Percentiles rank a stretch among this genome's conserved stretches.
These are phyloP conservation scores for Crucihimalaya himalaica DNA, from an alignment of 345 rosid species.

Conservation along the genomic window DNA sequence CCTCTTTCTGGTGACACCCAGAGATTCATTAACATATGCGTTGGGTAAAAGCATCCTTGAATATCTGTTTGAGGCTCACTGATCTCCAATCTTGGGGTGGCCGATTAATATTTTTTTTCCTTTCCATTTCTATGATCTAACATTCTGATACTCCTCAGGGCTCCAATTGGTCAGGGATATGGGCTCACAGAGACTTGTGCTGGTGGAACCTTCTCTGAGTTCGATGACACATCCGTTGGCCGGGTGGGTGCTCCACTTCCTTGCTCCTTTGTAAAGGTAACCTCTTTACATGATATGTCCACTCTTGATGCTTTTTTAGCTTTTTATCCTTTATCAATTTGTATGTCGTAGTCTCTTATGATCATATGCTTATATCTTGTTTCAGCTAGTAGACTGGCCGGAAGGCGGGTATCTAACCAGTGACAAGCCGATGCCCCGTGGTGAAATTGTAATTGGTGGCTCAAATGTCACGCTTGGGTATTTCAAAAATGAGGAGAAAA, in stretches of 20 bases:
- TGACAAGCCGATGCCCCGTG: constrained; percentile 91
- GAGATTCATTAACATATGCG: constrained; percentile 97
- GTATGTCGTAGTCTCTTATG: background rate
- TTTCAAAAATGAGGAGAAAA: constrained; percentile 88
- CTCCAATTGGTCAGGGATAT: constrained; percentile 99
- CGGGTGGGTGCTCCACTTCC: constrained; percentile 98
- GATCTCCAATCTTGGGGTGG: background rate
- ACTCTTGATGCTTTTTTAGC: background rate
- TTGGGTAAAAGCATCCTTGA: constrained; percentile 65
- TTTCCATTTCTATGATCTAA: constrained; percentile 3
- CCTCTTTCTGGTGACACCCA: constrained; percentile 97
- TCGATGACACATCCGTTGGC: constrained; percentile 93
- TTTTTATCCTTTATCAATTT: background rate
- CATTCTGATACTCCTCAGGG: constrained; percentile 49
- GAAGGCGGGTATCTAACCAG: constrained; percentile 83
- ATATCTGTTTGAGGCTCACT: constrained; percentile 26
- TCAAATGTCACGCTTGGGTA: constrained; percentile 90
- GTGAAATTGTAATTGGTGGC: constrained; percentile 96
- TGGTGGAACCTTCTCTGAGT: constrained; percentile 96
- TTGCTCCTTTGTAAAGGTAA: constrained; percentile 91
- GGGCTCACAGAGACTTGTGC: constrained; percentile 99
- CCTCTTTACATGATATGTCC: constrained; percentile 8
- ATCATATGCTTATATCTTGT: constrained; percentile 8
- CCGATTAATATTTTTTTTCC: background rate
- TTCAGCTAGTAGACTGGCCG: constrained; percentile 95